Evolutionary conservation across 23 red algal genomes (phyloP), one percentile per base, ranked within the genome.

Genomic region (Pyropia haitanensis): DNA sequence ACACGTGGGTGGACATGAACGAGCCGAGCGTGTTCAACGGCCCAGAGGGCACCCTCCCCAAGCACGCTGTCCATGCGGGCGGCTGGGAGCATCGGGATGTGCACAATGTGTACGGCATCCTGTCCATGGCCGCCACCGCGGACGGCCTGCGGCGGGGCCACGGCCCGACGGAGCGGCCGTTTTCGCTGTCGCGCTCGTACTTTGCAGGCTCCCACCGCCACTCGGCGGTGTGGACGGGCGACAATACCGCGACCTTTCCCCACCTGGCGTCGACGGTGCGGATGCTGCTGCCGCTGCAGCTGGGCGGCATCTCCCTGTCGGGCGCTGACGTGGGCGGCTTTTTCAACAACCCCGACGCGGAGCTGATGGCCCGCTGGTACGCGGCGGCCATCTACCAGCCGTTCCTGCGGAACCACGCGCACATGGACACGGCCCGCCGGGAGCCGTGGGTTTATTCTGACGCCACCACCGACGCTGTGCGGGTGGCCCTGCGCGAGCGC

Each of bases 1-100:
- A 96, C 65, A 96, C 64, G 33, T 96, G 92, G 92, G 81, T 80
- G 58, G 92, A 96, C 64, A 96, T 96, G 92, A 96, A 96, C 49
- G 92, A 96, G 67, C 92, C 92, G 24, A 87, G 85, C 3, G 92
- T 96, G 24, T 96, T 96, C 64, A 89, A 85, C 53, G 84, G 84
- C n/a, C 92, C 84, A 1, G 92, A 96, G 62, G 76, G 71, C 12
- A 96, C 83, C 10, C 69, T 96, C 73, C 92, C 84, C 18, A 96
- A 96, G 62, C 58, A 85, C 51, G 60, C 79, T 31, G 3, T 75
- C 32, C 92, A 96, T 65, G 64, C 68, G 21, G 92, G 87, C 58
- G 61, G 75, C 56, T 77, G 71, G 32, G 92, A 90, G 73, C 92
- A 96, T 65, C 56, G 83, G 19, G 71, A 96, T 67, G 18, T 96